Base-by-base conservation (phyloP, 441 rosid species). In the Geranium incanum region DNA sequence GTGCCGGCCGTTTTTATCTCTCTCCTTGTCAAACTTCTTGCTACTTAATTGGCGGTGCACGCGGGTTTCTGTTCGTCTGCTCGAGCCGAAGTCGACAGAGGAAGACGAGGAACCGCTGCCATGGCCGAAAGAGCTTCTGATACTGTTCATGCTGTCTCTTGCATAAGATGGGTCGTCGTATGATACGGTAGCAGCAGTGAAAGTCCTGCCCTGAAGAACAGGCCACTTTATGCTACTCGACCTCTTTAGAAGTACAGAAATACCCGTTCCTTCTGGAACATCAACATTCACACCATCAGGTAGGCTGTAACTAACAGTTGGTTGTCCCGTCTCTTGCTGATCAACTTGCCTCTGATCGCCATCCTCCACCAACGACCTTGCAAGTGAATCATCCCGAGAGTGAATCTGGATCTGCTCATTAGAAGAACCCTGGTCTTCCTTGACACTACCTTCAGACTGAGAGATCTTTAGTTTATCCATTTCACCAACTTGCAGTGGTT, bases 91-190 rank as follows among this genome's bases (percentile, higher is more conserved):
- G 80, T 95, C 98, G 74, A 84, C 76, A 68, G 97, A 92, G 71
- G 99, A 92, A 39, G 98, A 87, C 80, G 92, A 85, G 62, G 99
- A 95, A 43, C 77, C 76, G 81, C 92, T 95, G 13, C 87, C 87
- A 76, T 85, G 85, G 69, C 93, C 95, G 55, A 84, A 74, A 67
- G 95, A 95, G 88, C 93, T 91, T 89, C 93, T 85, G 67, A 88
- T 84, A 81, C 96, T 87, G 82, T 77, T 84, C 71, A 86, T 77
- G 78, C 81, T 81, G 70, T 85, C 87, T 80, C 96, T 86, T 68
- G 85, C 78, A 77, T 83, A 92, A 74, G 90, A 86, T 71, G 87
- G 80, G 57, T 92, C 95, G 74, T 91, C 96, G 63, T 78, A 86
- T 55, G 89, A 77, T 78, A 86, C 77, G 70, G 85, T 77, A 71